Percentiles rank a stretch among this genome's conserved stretches.
Evolutionary conservation across 164 flowering plant species (phyloP).

Genomic region (Warburgia ugandensis): DNA sequence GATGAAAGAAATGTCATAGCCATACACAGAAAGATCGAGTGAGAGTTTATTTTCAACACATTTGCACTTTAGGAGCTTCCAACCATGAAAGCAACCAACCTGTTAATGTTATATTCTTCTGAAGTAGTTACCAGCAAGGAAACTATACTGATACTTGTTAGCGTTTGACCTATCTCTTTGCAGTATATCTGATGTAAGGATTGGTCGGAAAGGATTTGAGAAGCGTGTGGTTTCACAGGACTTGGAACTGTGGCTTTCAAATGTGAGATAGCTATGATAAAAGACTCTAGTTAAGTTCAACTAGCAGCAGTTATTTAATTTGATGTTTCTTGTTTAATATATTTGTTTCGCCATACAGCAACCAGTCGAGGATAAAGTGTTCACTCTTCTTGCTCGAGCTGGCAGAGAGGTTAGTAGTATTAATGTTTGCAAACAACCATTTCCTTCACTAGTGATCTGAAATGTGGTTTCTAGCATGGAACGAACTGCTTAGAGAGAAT

Average conservation of each 20-base stretch:
- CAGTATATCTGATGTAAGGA: slow-evolving; percentile 64
- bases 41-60: no score
- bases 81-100: not conserved
- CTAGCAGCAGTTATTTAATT: not conserved
- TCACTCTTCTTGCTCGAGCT: slow-evolving; percentile 87
- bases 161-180: slow-evolving; percentile 1
- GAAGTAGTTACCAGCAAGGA: not conserved
- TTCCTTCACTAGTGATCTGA: not conserved
- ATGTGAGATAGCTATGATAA: slow-evolving; percentile 42
- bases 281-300: not conserved
- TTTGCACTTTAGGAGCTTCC: not conserved
- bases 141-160: not conserved
- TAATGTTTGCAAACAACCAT: no score
- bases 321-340: slow-evolving; percentile 1
- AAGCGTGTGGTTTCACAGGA: slow-evolving; percentile 93
- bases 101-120: not conserved
- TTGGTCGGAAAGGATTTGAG: slow-evolving; percentile 84
- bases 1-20: not conserved
- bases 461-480: not conserved
- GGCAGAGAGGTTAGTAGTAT: slow-evolving; percentile 66
- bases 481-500: not conserved
- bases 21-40: not conserved
- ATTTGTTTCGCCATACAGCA: slow-evolving; percentile 30
- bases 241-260: slow-evolving; percentile 94
- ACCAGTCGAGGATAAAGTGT: slow-evolving; percentile 46